Percentiles rank a stretch among this genome's conserved stretches.
These are phyloP conservation scores for Pseudonitzschia delicatissima DNA, from an alignment of 108 stramenopile species.

Conservation along the genomic window DNA sequence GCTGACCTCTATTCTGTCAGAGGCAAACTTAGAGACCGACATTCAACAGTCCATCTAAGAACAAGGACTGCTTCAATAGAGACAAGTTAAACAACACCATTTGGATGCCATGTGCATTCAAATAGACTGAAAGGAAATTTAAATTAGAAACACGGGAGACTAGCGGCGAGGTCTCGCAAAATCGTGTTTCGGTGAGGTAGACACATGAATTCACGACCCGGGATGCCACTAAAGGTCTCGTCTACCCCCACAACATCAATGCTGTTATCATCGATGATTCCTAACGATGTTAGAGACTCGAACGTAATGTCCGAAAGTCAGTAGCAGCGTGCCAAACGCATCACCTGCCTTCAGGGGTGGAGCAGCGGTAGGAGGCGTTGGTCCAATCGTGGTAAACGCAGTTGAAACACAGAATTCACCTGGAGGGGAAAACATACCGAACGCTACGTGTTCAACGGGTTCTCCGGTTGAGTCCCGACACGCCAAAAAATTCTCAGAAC, in stretches of 20 bases:
- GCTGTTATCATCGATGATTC: neutral
- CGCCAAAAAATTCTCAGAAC: constrained; percentile 15
- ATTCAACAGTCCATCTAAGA: neutral
- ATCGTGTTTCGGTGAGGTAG: constrained; percentile 1
- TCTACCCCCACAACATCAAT: constrained; percentile 2
- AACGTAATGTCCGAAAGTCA: neutral
- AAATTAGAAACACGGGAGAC: constrained; percentile 5
- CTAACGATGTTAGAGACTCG: neutral
- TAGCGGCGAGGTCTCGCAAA: neutral
- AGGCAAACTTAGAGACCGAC: neutral
- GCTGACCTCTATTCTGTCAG: too few species aligned
- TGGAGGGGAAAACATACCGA: neutral
- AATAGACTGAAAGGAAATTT: neutral
- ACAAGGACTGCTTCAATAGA: neutral
- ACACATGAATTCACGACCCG: constrained; percentile 1
- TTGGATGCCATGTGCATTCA: constrained; percentile 12
- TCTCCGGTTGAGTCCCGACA: constrained; percentile 7
- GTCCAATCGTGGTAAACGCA: constrained; percentile 9
- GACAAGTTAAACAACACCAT: neutral
- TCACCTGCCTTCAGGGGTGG: too few species aligned
- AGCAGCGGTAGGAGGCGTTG: neutral
- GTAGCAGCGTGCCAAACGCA: too few species aligned
- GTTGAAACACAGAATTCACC: constrained; percentile 9
- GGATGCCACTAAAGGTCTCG: constrained; percentile 11
- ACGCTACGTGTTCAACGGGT: neutral